Conservation (phyloP, 169 alveolate species). For the Cryptosporidium felis region DNA sequence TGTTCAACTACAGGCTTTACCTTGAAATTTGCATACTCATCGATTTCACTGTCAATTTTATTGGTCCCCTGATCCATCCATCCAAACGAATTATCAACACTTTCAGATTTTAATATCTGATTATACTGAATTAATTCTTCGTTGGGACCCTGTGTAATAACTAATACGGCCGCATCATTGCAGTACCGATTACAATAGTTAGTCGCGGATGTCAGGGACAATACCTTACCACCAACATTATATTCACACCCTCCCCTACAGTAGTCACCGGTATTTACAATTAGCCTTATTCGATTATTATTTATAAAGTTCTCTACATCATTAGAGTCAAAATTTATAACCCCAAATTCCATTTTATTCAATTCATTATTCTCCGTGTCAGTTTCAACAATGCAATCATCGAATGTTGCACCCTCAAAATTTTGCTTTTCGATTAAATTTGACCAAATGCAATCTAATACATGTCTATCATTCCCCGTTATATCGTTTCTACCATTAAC, state of each 20-base stretch:
- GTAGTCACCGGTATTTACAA: conserved; percentile 76
- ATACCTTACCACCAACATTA: conserved; percentile 75
- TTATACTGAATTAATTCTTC: conserved; percentile 29
- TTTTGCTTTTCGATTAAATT: conserved; percentile 74
- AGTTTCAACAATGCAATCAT: conserved; percentile 72
- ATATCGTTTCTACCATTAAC: conserved; percentile 30
- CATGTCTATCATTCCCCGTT: conserved; percentile 46
- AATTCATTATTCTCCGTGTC: conserved; percentile 23
- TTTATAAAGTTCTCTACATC: conserved; percentile 76
- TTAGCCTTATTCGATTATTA: conserved; percentile 72
- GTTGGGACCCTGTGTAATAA: conserved; percentile 70
- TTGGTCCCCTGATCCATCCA: neutral
- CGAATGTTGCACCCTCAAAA: conserved; percentile 47
- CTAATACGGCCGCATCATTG: conserved; percentile 76
- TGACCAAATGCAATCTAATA: conserved; percentile 80
- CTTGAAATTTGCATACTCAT: neutral
- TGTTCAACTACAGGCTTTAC: neutral
- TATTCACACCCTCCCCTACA: conserved; percentile 76
- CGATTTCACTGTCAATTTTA: neutral
- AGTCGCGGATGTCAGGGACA: conserved; percentile 77
- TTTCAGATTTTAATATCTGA: conserved; percentile 31
- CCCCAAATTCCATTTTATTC: neutral
- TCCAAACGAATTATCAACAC: conserved; percentile 21
- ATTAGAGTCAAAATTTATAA: conserved; percentile 71
- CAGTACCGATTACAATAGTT: conserved; percentile 74